Base-by-base conservation (phyloP, 2,329 filamentous ascomycete species). In the Sclerotinia subarctica region DNA sequence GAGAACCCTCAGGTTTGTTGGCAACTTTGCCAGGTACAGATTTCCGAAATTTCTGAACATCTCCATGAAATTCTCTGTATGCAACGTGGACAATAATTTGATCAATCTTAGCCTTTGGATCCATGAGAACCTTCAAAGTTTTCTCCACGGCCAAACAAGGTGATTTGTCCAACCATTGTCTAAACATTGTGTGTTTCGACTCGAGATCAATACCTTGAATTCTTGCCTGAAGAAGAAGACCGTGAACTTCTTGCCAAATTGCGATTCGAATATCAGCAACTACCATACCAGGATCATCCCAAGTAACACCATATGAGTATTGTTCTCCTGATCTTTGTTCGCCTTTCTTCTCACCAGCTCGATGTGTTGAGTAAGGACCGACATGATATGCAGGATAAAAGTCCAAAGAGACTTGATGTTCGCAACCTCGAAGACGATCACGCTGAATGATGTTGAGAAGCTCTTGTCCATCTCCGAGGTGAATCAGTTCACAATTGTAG, bases 401-500 rank as follows among this genome's bases (percentile, higher is more conserved):
- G 60, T 77, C 75, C 2, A 75, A 59, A 15, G 60, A 57, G 10
- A 76, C 69, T 52, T 73, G 71, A 35, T 71, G 57, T 32, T 74
- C 71, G 11, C 70, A 71, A 1, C 66, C 73, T 8, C 64, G 64
- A 1, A 65, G 69, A 6, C 70, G 68, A 58, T 74, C 72, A 2
- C 59, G 70, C 42, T 69, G 60, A 26, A 77, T 71, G 10, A 77
- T 72, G 2, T 74, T 57, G 1, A 77, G 64, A 3, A 77, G 64
- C 7, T 66, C 62, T 24, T 73, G 19, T 0, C 72, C 71, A 13
- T 75, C 64, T 0, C 72, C 72, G 15, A 77, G 47, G 42, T 75
- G 73, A 24, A 77, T 72, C 2, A 77, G 64, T 51, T 67, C 70
- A 38, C 76, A 77, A 24, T 73, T 73, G 42, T 76, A 75, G 13